Evolutionary conservation across 768 basidiomycete species (phyloP), one percentile per base, ranked within the genome.

Genomic region (Suillus paluster): DNA sequence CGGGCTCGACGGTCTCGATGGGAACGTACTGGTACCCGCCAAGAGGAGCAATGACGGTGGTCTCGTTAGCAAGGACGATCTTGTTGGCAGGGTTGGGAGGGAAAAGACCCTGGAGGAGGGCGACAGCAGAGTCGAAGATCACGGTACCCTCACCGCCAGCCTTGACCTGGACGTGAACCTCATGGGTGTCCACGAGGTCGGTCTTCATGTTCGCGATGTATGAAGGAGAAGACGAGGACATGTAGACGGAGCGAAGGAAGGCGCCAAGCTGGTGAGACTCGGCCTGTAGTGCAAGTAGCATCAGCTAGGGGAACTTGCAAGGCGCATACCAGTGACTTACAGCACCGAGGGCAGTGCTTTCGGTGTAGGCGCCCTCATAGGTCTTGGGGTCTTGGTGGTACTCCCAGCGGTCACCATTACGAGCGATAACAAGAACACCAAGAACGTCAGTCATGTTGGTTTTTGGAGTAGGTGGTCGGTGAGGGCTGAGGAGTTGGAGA

Each of bases 21-120:
- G 93, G 91, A 53, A 95, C 84, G 66, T 95, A 95, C 75, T 94
- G 92, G 74, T 94, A 95, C 4, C 92, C 91, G 17, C 85, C 84
- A 10, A 95, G 83, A 30, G 94, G 93, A 2, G 90, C 86, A 23
- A 84, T 75, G 65, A 95, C 79, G 27, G 80, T 84, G 15, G 86
- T 86, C 60, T 87, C 91, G 65, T 96, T 92, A 3, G 94, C 94
- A 17, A 96, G 86, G 7, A 80, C 80, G 66, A 90, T 89, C 70
- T 84, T 87, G 77, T 91, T 90, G 39, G 83, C 80, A 10, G 80
- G 76, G 71, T 83, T 90, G 21, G 93, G 92, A 25, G 93, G 93
- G 83, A 88, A 94, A 54, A 95, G 80, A 46, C 93, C 92, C 76
- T 95, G 94, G 45, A 94, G 84, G 58, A 94, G 80, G 34, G 94